Evolutionary conservation across 495 filamentous ascomycete species (phyloP).

Genomic region (Xanthoparmelia taractica): DNA sequence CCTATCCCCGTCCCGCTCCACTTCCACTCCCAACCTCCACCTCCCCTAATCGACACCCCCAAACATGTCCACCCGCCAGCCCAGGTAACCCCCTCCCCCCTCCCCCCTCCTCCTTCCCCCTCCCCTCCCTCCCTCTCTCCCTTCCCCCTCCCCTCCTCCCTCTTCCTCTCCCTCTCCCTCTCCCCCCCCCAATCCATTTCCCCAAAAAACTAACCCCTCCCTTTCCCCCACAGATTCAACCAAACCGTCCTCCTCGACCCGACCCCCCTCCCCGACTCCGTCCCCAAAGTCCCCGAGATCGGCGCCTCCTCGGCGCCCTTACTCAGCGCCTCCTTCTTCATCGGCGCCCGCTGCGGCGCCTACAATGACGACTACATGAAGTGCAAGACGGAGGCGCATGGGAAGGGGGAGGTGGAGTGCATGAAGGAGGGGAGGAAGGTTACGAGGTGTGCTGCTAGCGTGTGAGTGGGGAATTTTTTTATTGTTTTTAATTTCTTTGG

Average conservation of each 20-base stretch:
- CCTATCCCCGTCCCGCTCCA: too few relatives aligned
- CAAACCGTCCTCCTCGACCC: conserved; percentile 88
- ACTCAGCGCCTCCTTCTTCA: conserved; percentile 89
- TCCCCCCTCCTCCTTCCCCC: too few relatives aligned
- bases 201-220: neutral
- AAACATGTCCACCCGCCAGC: too few relatives aligned
- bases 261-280: conserved; percentile 82
- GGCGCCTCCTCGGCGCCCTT: conserved; percentile 87
- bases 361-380: conserved; percentile 99
- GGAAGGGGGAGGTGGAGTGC: conserved; percentile 86
- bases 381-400: conserved; percentile 88
- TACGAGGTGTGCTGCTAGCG: conserved; percentile 89
- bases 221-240: conserved; percentile 76
- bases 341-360: conserved; percentile 84
- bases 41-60: too few relatives aligned
- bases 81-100: too few relatives aligned
- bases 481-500: too few relatives aligned
- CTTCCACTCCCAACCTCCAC: too few relatives aligned
- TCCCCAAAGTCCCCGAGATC: conserved; percentile 86
- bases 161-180: neutral
- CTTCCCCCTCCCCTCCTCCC: too few relatives aligned
- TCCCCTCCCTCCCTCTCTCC: too few relatives aligned
- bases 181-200: neutral
- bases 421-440: conserved; percentile 93
- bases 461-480: conserved; percentile 53